Conservation (phyloP, 2,329 filamentous ascomycete genomes). For the Xylaria arbuscula region DNA sequence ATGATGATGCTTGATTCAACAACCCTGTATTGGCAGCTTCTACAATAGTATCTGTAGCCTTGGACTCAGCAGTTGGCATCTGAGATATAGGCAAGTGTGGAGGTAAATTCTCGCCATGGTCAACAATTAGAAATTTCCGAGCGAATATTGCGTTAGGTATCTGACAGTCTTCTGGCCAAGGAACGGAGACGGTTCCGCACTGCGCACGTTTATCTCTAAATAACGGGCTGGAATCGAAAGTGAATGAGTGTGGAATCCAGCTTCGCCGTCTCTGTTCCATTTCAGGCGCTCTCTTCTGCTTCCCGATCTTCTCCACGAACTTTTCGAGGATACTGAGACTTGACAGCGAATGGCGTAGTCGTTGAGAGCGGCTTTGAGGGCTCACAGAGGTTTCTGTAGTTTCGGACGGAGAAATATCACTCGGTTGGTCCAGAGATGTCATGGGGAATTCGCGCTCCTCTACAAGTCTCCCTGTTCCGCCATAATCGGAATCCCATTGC, state of each 20-base stretch:
- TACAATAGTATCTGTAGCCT: slow-evolving; percentile 52
- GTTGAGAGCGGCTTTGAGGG: slow-evolving; percentile 34
- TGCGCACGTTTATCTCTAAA: slow-evolving; percentile 39
- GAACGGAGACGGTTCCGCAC: slow-evolving; percentile 37
- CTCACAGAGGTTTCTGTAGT: slow-evolving; percentile 40
- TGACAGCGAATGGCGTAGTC: slow-evolving; percentile 40
- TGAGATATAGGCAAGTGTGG: slow-evolving; percentile 50
- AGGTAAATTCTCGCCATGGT: slow-evolving; percentile 50
- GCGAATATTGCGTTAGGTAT: slow-evolving; percentile 60
- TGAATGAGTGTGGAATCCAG: slow-evolving; percentile 44
- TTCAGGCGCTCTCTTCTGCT: slow-evolving; percentile 38
- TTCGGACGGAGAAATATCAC: slow-evolving; percentile 36
- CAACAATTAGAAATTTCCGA: slow-evolving; percentile 55
- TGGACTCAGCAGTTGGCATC: slow-evolving; percentile 57
- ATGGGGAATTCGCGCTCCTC: slow-evolving; percentile 50
- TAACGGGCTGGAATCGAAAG: slow-evolving; percentile 39
- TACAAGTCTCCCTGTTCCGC: slow-evolving; percentile 49
- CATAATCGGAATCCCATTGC: slow-evolving; percentile 53
- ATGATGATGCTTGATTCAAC: slow-evolving; percentile 43
- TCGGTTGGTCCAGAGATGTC: slow-evolving; percentile 37
- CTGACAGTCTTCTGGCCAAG: slow-evolving; percentile 52
- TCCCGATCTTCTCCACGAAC: slow-evolving; percentile 37
- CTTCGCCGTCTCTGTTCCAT: slow-evolving; percentile 46
- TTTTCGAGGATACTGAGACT: slow-evolving; percentile 43
- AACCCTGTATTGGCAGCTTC: slow-evolving; percentile 47